These are phyloP conservation scores for Saksenaea vasiformis DNA, from an alignment of 371 early-diverging fungal species.

Conservation along the genomic window DNA sequence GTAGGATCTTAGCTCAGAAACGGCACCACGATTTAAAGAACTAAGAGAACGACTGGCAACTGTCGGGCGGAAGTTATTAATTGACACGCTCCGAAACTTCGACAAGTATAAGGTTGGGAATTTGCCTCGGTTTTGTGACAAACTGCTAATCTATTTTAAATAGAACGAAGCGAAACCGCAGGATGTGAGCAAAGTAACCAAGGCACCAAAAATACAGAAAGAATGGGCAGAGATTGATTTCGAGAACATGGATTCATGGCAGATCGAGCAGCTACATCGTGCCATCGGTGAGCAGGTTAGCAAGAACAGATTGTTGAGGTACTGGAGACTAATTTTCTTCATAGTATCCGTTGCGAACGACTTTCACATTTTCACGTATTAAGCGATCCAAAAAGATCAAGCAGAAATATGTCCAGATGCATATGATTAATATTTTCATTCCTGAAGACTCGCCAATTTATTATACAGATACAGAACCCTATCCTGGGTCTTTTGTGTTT, in stretches of 20 bases:
- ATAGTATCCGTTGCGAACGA: conserved; percentile 40
- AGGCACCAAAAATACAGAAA: conserved; percentile 76
- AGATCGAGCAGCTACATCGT: conserved; percentile 67
- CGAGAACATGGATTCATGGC: conserved; percentile 57
- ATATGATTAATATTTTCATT: conserved; percentile 28
- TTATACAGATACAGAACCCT: background rate
- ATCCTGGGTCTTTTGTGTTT: conserved; percentile 57
- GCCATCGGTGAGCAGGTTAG: conserved; percentile 79
- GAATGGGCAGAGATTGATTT: conserved; percentile 65
- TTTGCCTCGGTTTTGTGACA: background rate
- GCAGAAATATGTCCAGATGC: conserved; percentile 17
- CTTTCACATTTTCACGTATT: conserved; percentile 26
- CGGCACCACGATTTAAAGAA: conserved; percentile 22
- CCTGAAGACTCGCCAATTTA: conserved; percentile 20
- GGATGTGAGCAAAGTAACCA: conserved; percentile 62
- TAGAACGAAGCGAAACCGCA: conserved; percentile 61
- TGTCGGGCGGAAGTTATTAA: conserved; percentile 66
- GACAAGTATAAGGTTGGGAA: conserved; percentile 40
- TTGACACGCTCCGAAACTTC: conserved; percentile 65
- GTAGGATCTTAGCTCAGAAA: conserved; percentile 1
- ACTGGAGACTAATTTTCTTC: background rate
- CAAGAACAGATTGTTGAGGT: conserved; percentile 10
- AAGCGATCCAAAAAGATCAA: conserved; percentile 22
- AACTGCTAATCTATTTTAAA: conserved; percentile 9
- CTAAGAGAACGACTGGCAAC: conserved; percentile 50